Conservation (phyloP, 441 rosid genomes). For the Hura crepitans region DNA sequence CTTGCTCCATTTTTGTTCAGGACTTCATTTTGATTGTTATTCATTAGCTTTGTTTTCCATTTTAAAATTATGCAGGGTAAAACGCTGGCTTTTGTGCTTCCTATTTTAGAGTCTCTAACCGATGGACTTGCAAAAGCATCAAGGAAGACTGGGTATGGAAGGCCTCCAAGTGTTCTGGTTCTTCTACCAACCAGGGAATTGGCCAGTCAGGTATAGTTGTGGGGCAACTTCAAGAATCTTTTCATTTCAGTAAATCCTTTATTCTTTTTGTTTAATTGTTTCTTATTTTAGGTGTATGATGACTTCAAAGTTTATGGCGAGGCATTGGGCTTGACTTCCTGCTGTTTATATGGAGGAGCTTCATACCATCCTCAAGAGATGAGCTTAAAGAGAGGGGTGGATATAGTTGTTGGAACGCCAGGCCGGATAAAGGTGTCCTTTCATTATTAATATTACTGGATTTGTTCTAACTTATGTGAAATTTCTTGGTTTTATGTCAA, state of each 20-base stretch:
- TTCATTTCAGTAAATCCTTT: not conserved
- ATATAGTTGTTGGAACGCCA: conserved; percentile 86
- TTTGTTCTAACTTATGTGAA: not conserved
- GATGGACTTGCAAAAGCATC: conserved; percentile 55
- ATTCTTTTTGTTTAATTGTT: conserved; percentile 1
- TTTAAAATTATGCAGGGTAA: conserved; percentile 58
- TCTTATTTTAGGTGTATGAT: conserved; percentile 43
- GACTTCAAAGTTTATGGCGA: conserved; percentile 86
- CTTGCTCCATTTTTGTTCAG: not conserved
- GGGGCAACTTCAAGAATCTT: not conserved
- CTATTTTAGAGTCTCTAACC: conserved; percentile 76
- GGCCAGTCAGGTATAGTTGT: conserved; percentile 67
- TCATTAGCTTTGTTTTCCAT: conserved; percentile 3
- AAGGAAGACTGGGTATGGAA: conserved; percentile 70
- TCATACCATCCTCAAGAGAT: conserved; percentile 52
- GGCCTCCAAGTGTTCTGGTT: conserved; percentile 83
- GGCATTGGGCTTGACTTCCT: conserved; percentile 60
- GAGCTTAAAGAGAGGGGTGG: conserved; percentile 75
- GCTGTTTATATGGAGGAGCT: conserved; percentile 91
- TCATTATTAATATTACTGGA: conserved; percentile 3
- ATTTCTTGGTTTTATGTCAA: not conserved
- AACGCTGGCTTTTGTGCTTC: conserved; percentile 92
- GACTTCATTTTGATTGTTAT: not conserved
- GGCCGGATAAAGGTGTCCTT: conserved; percentile 76
- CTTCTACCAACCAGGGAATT: conserved; percentile 92